Base-by-base conservation (phyloP, 805 yeast species). In the Metschnikowia proteae region DNA sequence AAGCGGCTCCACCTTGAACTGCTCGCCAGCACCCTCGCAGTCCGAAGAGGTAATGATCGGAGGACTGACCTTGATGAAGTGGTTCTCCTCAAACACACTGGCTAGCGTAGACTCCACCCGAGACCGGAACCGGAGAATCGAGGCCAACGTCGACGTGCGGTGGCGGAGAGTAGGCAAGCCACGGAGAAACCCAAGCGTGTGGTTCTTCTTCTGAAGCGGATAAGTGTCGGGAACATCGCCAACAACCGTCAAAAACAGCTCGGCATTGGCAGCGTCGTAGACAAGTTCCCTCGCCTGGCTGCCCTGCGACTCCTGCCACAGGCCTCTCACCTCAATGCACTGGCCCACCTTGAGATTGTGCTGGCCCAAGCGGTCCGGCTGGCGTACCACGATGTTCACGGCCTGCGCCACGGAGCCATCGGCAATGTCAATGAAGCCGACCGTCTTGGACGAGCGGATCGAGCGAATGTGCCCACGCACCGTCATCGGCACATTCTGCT, bases 21-120 rank as follows among this genome's bases (percentile, higher is more conserved):
- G 79, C 62, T 94, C 98, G 4, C 98, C 98, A 3, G 96, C 97
- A 13, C 99, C 98, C 68, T 94, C 99, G 63, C 98, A 92, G 64
- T 94, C 99, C 1, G 95, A 81, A 8, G 88, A 74, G 0, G 99
- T 94, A 23, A 92, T 68, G 9, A 92, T 58, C 6, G 99, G 99
- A 3, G 98, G 96, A 26, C 83, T 74, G 0, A 88, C 89, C 68
- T 88, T 91, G 10, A 75, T 67, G 55, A 88, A 89, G 10, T 77
- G 77, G 17, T 75, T 57, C 0, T 60, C 47, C 17, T 72, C 67
- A 63, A 88, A 88, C 57, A 80, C 88, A 3, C 69, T 69, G 36
- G 74, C 66, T 6, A 90, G 57, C 29, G 71, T 64, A 1, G 68
- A 54, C 55, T 88, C 89, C 1, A 87, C 71, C 40, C 70, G 70